These are phyloP conservation scores for Alternaria arbusti DNA, from an alignment of 2,329 filamentous ascomycete genomes.

Conservation along the genomic window DNA sequence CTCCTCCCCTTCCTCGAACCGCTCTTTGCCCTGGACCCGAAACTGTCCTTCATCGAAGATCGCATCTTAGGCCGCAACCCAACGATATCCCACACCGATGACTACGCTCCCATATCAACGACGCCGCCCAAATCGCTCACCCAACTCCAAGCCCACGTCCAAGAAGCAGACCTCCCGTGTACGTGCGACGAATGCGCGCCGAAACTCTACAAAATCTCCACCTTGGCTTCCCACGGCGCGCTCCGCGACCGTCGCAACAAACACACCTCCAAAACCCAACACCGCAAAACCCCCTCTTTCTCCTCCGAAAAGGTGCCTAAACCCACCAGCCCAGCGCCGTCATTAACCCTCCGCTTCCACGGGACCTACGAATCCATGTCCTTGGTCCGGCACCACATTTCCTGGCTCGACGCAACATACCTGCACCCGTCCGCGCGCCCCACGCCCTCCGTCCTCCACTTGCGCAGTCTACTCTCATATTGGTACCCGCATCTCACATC, in stretches of 20 bases:
- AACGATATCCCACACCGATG: not conserved
- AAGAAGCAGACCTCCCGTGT: constrained; percentile 8
- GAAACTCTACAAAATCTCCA: constrained; percentile 15
- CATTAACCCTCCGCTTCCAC: constrained; percentile 11
- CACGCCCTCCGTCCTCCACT: constrained; percentile 4
- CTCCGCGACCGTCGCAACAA: constrained; percentile 3
- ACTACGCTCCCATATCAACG: not conserved
- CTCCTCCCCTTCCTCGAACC: constrained; percentile 21
- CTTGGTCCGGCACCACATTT: constrained; percentile 19
- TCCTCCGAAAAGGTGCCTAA: not conserved
- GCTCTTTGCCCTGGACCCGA: constrained; percentile 20
- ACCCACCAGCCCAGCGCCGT: not conserved
- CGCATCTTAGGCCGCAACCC: constrained; percentile 15
- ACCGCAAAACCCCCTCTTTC: not conserved
- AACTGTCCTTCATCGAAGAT: constrained; percentile 18
- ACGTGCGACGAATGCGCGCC: constrained; percentile 23
- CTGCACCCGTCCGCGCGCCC: constrained; percentile 1
- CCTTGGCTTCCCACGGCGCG: constrained; percentile 12
- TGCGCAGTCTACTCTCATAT: constrained; percentile 7
- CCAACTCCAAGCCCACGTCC: constrained; percentile 5
- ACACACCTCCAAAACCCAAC: not conserved
- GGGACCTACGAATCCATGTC: constrained; percentile 25
- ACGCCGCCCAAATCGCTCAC: constrained; percentile 3
- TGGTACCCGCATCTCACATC: constrained; percentile 16
- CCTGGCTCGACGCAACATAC: constrained; percentile 21